These are phyloP conservation scores for Dactylellina leptospora DNA, from an alignment of 2,329 filamentous ascomycete species.

Conservation along the genomic window DNA sequence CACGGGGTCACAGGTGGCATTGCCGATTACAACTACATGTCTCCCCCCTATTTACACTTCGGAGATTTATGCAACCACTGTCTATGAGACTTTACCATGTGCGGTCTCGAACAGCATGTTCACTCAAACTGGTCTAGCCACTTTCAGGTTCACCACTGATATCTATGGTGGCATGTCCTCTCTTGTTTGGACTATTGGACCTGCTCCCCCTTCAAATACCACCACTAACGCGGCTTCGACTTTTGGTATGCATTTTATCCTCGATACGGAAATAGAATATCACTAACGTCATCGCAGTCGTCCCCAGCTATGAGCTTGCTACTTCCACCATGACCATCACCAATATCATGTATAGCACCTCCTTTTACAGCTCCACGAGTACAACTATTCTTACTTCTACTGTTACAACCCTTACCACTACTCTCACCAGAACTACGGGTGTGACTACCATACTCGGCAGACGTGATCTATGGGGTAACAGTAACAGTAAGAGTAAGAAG, in stretches of 20 bases:
- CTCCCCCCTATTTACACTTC: slow-evolving; percentile 16
- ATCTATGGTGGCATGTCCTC: not conserved
- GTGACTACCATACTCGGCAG: not conserved
- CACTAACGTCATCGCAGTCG: slow-evolving; percentile 5
- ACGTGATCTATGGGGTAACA: no score
- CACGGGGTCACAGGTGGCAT: not conserved
- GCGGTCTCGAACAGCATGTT: slow-evolving; percentile 13
- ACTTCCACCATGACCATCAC: slow-evolving; percentile 12
- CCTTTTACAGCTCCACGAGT: not conserved
- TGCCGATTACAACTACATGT: slow-evolving; percentile 4
- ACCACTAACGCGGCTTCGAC: no score
- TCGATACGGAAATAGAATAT: not conserved
- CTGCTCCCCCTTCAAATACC: not conserved
- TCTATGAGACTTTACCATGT: slow-evolving; percentile 18
- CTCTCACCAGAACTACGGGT: not conserved
- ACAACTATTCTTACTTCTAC: slow-evolving; percentile 14
- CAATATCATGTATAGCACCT: slow-evolving; percentile 11
- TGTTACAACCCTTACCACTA: slow-evolving; percentile 3
- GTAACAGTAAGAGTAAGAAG: no score
- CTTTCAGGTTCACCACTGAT: slow-evolving; percentile 19
- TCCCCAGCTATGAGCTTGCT: not conserved
- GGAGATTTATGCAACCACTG: not conserved
- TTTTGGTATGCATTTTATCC: not conserved
- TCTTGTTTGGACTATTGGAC: slow-evolving; percentile 21
- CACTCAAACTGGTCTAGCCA: slow-evolving; percentile 12